Conservation (phyloP, 768 basidiomycete genomes). For the Leccinum pellstonianum region DNA sequence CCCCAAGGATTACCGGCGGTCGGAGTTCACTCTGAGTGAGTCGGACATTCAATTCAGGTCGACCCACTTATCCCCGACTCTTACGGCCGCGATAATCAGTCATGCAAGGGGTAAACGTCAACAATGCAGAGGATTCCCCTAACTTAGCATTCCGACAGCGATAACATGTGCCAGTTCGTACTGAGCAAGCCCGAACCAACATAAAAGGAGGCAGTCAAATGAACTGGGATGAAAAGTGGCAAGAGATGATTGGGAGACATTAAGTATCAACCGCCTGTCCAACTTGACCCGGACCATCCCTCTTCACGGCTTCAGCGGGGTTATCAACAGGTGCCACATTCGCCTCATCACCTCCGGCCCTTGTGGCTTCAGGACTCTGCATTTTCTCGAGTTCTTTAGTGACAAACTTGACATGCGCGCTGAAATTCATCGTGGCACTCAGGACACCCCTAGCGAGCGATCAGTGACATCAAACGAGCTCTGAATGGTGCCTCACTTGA, state of each 20-base stretch:
- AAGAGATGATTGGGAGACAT: neutral
- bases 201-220: no score
- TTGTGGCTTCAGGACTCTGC: slow-evolving; percentile 10
- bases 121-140: no score
- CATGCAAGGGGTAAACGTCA: no score
- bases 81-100: no score
- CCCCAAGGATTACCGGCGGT: no score
- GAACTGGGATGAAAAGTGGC: no score
- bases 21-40: no score
- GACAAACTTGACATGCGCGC: slow-evolving; percentile 70
- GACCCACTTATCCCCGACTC: no score
- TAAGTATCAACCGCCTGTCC: slow-evolving; percentile 21
- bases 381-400: slow-evolving; percentile 61
- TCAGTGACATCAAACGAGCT: slow-evolving; percentile 2
- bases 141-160: no score
- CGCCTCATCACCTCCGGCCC: neutral
- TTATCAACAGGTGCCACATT: slow-evolving; percentile 2
- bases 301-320: slow-evolving; percentile 9
- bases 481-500: slow-evolving; percentile 45
- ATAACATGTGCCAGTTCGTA: no score
- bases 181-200: no score
- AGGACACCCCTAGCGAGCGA: slow-evolving; percentile 47
- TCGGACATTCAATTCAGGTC: no score
- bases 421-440: slow-evolving; percentile 60
- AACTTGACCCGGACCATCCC: slow-evolving; percentile 23